These are phyloP conservation scores for Candida glaebosa DNA, from an alignment of 805 yeast species.

Conservation along the genomic window DNA sequence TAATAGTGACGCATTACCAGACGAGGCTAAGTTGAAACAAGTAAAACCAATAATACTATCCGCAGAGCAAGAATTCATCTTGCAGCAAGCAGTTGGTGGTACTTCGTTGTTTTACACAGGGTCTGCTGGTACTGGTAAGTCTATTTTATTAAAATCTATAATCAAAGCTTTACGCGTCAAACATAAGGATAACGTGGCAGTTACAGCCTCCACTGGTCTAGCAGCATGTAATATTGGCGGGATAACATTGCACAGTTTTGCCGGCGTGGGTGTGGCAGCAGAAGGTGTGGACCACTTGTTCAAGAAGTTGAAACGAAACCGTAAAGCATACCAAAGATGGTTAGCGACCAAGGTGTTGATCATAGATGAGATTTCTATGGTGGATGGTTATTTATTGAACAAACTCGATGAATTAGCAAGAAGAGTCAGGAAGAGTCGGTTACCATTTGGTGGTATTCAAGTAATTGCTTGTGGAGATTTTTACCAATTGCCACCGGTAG, in stretches of 20 bases:
- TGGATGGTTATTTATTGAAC: conserved; percentile 64
- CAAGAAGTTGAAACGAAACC: conserved; percentile 51
- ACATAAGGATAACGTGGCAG: conserved; percentile 57
- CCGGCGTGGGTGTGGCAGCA: conserved; percentile 73
- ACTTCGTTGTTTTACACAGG: conserved; percentile 87
- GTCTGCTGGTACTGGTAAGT: conserved; percentile 98
- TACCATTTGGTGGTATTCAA: conserved; percentile 82
- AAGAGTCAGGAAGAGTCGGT: conserved; percentile 37
- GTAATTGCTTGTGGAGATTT: conserved; percentile 77
- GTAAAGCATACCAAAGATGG: conserved; percentile 55
- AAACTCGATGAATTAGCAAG: conserved; percentile 62
- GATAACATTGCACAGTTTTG: conserved; percentile 68
- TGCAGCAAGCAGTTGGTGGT: conserved; percentile 62
- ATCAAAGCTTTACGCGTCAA: conserved; percentile 49
- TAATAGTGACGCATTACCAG: not conserved
- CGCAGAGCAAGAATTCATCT: conserved; percentile 61
- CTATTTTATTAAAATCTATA: conserved; percentile 69
- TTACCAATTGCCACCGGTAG: conserved; percentile 77
- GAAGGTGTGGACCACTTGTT: conserved; percentile 46
- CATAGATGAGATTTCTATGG: conserved; percentile 80
- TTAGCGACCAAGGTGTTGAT: conserved; percentile 52
- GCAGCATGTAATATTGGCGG: conserved; percentile 86
- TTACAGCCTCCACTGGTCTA: conserved; percentile 81
- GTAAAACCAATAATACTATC: conserved; percentile 38
- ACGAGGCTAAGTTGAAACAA: conserved; percentile 13